Evolutionary conservation across 108 stramenopile species (phyloP), one percentile per base, ranked within the genome.

Genomic region (Epithemia pelagica): DNA sequence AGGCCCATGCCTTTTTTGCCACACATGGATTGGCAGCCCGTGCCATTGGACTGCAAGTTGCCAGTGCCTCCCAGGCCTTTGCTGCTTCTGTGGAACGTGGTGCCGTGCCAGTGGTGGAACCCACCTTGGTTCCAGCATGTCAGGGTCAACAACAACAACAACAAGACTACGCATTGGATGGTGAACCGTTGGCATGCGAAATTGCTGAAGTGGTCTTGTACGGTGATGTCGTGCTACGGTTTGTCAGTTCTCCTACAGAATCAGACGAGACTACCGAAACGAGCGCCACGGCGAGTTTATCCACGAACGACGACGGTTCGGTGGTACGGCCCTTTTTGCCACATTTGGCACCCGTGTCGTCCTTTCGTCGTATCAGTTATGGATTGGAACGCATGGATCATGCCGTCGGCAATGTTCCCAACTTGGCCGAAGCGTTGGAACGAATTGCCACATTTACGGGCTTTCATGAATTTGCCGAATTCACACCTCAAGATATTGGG

Each of bases 391-490:
- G 75, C 19, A 68, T 90, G 29, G 89, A 90, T 57, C 89, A 90
- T 66, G 78, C 84, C 2, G 89, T 90, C 8, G 84, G 83, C 26
- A 90, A 90, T 61, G 89, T 90, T 8, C 82, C 78, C 27, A 68
- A 85, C 32, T 62, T 86, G 18, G 62, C 75, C 0, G 74, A 73
- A 52, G 70, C 74, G 0, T 64, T 74, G 21, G 58, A 71, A 18
- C 81, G 86, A 58, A 72, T 95, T 30, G 64, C 70, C 15, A 53
- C 33, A 26, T 81, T 86, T 57, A 87, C 88, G 0, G 84, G 82
- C 25, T 92, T 90, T 67, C 89, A 92, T 71, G 79, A 80, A 18
- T 95, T 95, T 75, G 88, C 91, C 8, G 92, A 94, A 74, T 95
- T 95, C 64, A 77, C 82, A 0, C 65, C 92, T 23, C 84, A 87